Evolutionary conservation across 75 land plant species (phyloP).

Genomic region (Larix kaempferi): DNA sequence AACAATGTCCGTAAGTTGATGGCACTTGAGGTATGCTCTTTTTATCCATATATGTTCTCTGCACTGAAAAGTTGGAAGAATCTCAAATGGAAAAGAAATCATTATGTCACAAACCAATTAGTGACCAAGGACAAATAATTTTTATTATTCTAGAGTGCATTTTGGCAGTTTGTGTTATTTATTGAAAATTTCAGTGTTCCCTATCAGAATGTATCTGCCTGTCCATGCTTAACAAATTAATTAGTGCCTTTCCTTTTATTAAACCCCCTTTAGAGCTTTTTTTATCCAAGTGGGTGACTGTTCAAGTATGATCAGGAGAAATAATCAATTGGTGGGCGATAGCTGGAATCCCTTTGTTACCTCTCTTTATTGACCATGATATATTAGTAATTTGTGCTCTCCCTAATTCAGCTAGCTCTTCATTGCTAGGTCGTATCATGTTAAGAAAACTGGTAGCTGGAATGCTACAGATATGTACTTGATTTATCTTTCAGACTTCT

Average conservation of each 20-base stretch:
- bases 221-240: too few species aligned
- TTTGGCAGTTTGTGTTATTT: neutral
- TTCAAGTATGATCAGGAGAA: neutral
- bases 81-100: neutral
- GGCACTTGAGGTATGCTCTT: constrained; percentile 79
- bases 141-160: neutral
- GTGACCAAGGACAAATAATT: neutral
- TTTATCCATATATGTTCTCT: neutral
- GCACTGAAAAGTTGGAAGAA: neutral
- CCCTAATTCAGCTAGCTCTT: neutral
- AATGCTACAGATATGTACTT: neutral
- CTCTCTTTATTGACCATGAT: too few species aligned
- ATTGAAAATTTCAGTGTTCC: neutral
- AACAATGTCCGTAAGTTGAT: constrained; percentile 83
- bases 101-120: neutral
- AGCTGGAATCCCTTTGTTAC: neutral
- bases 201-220: neutral
- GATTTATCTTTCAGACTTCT: neutral
- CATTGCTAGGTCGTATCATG: neutral
- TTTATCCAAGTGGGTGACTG: neutral
- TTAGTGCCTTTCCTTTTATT: too few species aligned
- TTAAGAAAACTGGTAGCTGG: neutral
- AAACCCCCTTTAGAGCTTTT: neutral
- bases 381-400: too few species aligned
- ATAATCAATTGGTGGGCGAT: neutral